A percentile compares a stretch with the other conserved stretches of the same genome.
These are phyloP conservation scores for Perilla frutescens DNA, from an alignment of 257 asterid species.

Conservation along the genomic window DNA sequence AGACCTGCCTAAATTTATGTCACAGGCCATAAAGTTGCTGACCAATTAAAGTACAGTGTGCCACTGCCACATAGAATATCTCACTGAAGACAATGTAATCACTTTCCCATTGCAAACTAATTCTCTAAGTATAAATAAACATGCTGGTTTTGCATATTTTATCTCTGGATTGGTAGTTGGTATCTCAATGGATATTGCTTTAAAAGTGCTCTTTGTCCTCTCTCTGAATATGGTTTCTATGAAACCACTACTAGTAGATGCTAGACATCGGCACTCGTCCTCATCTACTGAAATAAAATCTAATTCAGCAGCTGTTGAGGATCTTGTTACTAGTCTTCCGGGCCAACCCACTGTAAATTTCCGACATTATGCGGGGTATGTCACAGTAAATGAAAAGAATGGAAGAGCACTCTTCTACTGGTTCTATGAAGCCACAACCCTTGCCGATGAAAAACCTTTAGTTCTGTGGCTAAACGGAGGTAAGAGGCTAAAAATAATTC, in stretches of 20 bases:
- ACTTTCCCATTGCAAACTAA: constrained; percentile 32
- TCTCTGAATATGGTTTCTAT: constrained; percentile 40
- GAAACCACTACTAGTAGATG: constrained; percentile 48
- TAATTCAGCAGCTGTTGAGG: constrained; percentile 35
- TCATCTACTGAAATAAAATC: constrained; percentile 32
- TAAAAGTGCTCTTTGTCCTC: constrained; percentile 44
- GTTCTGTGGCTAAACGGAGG: constrained; percentile 99
- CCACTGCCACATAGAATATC: constrained; percentile 44
- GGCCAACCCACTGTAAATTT: constrained; percentile 77
- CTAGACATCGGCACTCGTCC: constrained; percentile 50
- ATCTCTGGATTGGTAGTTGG: constrained; percentile 33
- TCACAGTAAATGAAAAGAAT: constrained; percentile 60
- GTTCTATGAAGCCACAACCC: constrained; percentile 74
- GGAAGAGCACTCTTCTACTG: constrained; percentile 90
- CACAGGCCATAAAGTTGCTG: constrained; percentile 46
- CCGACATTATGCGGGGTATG: constrained; percentile 73
- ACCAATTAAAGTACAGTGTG: constrained; percentile 37
- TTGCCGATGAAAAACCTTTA: constrained; percentile 70
- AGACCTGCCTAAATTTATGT: constrained; percentile 40
- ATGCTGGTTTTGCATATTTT: constrained; percentile 39
- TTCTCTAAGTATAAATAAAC: constrained; percentile 58
- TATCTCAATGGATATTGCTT: constrained; percentile 48
- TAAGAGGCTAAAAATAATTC: constrained; percentile 36
- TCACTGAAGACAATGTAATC: constrained; percentile 41
- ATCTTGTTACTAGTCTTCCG: constrained; percentile 75